A percentile compares a stretch with the other conserved stretches of the same genome.
phyloP scores from a whole-genome alignment of 2,329 filamentous ascomycete species.

The Davidsoniella virescens region DNA sequence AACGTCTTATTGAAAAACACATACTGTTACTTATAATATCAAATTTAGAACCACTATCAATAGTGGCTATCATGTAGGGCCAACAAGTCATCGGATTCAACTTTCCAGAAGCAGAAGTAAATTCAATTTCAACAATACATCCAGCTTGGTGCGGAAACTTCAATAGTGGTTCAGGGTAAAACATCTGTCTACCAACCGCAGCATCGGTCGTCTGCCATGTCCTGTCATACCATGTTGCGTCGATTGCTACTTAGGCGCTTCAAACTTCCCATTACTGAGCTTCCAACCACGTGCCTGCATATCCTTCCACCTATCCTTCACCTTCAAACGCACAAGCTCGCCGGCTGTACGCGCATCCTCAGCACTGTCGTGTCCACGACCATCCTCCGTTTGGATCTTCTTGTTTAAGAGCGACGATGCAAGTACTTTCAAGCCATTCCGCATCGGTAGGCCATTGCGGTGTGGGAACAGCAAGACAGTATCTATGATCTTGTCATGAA shows the following conservation, averaged over 20 bases:
- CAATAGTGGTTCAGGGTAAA: background rate
- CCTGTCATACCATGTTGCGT: too few species aligned
- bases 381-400: slow-evolving; percentile 58
- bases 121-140: too few species aligned
- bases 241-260: slow-evolving; percentile 20
- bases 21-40: background rate
- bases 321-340: slow-evolving; percentile 60
- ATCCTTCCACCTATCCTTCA: slow-evolving; percentile 52
- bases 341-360: slow-evolving; percentile 85
- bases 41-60: too few species aligned
- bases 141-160: too few species aligned
- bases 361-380: slow-evolving; percentile 60
- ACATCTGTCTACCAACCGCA: background rate
- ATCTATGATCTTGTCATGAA: slow-evolving; percentile 74
- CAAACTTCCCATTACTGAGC: slow-evolving; percentile 32
- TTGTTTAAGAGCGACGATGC: slow-evolving; percentile 52
- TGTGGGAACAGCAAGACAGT: slow-evolving; percentile 76
- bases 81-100: too few species aligned
- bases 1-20: slow-evolving; percentile 3
- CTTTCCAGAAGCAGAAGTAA: too few species aligned
- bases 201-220: too few species aligned
- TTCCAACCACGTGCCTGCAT: slow-evolving; percentile 54
- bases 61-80: background rate
- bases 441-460: slow-evolving; percentile 55
- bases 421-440: slow-evolving; percentile 62